Evolutionary conservation across 176 grass and related monocot genomes (phyloP).

Genomic region (Coix lacrymajobi): DNA sequence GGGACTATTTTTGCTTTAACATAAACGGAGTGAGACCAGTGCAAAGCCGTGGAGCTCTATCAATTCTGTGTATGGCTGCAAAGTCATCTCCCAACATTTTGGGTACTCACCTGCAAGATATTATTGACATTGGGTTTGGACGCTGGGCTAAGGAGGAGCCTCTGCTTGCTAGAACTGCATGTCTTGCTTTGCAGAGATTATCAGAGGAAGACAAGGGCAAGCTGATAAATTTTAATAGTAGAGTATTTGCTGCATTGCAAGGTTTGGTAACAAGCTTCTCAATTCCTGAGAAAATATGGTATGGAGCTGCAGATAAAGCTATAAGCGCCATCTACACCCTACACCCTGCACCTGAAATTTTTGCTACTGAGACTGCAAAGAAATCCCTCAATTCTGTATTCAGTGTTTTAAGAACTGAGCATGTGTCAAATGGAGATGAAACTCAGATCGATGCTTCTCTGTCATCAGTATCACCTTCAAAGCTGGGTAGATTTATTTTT

Average conservation of each 20-base stretch:
- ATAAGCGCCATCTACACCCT: constrained; percentile 69
- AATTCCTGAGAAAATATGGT: constrained; percentile 90
- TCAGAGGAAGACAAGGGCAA: constrained; percentile 89
- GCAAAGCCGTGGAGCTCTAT: constrained; percentile 83
- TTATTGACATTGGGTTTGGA: constrained; percentile 96
- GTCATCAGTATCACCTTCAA: constrained; percentile 47
- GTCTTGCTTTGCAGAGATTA: constrained; percentile 76
- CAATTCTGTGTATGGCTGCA: constrained; percentile 95
- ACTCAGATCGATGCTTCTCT: constrained; percentile 21
- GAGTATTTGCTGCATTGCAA: constrained; percentile 66
- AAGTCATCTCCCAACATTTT: constrained; percentile 72
- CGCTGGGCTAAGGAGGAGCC: constrained; percentile 92
- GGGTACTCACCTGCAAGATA: constrained; percentile 79
- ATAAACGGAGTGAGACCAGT: constrained; percentile 55
- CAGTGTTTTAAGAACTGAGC: constrained; percentile 23
- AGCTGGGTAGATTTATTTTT: constrained; percentile 92
- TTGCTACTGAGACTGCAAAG: constrained; percentile 75
- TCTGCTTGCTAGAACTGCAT: constrained; percentile 89
- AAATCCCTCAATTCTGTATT: constrained; percentile 69
- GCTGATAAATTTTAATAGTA: constrained; percentile 47
- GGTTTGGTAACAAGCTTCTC: constrained; percentile 62
- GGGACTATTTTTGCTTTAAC: constrained; percentile 92
- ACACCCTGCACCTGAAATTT: constrained; percentile 76
- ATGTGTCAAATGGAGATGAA: constrained; percentile 32
- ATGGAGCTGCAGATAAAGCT: constrained; percentile 77